Base-by-base conservation (phyloP, 1,284 basidiomycete species). In the Vanrija sp. region DNA sequence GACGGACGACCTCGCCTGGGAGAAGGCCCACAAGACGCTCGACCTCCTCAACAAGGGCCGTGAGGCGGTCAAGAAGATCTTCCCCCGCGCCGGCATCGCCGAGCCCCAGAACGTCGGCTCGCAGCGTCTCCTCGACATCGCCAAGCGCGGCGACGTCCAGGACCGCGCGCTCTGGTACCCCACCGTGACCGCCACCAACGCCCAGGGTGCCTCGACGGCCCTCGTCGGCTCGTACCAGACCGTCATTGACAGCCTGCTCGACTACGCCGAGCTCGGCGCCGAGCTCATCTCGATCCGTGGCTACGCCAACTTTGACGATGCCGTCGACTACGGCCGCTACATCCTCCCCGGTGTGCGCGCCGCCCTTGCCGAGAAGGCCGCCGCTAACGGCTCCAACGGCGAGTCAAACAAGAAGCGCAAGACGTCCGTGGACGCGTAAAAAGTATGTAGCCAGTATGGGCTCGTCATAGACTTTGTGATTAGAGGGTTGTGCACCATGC, bases 401-500 rank as follows among this genome's bases (percentile, higher is more conserved):
- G 34, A 34, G 9, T 12, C 34, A 8, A 34, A 88, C 25, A 93
- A 91, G 45, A 84, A 87, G 68, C 84, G 91, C 93, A 71, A 75
- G 89, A 28, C 28, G 28, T 28, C 28, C 28, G 78, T 10, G 38
- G 26, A 38, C 21, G 21, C n/a, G 1, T 54, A 34, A 34, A 34
- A 15, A 15, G 34, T 5, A 12, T 34, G 9, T 34, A 34, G 14
- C 34, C 10, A 10, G 6, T 28, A 34, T 34, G 14, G 34, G 34
- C 34, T 34, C 34, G 4, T 34, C 34, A 34, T 34, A 34, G 34
- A 34, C 34, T 34, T 34, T 34, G 34, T 6, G 34, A 12, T 34
- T 34, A 34, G 34, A 34, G 34, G 34, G 34, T 34, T 34, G 34
- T 12, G 34, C 9, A 12, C 5, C 9, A 34, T 34, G 34, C 34